Evolutionary conservation across 1,139 yeast genomes (phyloP).

Genomic region (Taphrina flavorubra): DNA sequence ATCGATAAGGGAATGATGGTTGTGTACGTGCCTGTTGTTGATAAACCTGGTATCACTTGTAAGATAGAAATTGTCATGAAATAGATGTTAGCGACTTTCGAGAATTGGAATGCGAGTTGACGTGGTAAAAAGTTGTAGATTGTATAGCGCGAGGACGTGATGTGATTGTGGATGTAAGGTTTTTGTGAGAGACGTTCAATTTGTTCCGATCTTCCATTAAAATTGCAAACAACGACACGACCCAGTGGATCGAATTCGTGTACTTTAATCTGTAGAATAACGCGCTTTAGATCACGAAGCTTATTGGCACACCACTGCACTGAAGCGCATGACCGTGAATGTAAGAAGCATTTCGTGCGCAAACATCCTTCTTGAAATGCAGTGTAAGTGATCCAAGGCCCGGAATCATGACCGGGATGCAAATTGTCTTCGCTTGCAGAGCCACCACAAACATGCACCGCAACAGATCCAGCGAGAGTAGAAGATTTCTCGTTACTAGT

Average conservation of each 20-base stretch:
- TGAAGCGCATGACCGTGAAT: background rate
- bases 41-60: constrained; percentile 97
- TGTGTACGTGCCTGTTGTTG: constrained; percentile 95
- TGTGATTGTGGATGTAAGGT: constrained; percentile 69
- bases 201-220: constrained; percentile 38
- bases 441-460: background rate
- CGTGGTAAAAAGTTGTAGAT: constrained; percentile 82
- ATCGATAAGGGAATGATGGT: constrained; percentile 86
- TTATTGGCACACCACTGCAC: background rate
- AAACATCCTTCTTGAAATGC: too few species aligned
- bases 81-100: constrained; percentile 75
- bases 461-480: background rate
- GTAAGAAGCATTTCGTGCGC: background rate
- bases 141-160: constrained; percentile 88
- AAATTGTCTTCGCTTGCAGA: too few species aligned
- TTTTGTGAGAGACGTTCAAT: constrained; percentile 71
- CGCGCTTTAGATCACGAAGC: background rate
- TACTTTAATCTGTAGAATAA: constrained; percentile 43
- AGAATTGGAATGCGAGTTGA: constrained; percentile 86
- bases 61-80: constrained; percentile 69
- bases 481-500: background rate
- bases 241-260: constrained; percentile 45
- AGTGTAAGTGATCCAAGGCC: too few species aligned
- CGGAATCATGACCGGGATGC: too few species aligned
- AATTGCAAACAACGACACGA: constrained; percentile 49